Evolutionary conservation across 371 early-diverging fungal genomes (phyloP).

Genomic region (Rhizopus sp.): DNA sequence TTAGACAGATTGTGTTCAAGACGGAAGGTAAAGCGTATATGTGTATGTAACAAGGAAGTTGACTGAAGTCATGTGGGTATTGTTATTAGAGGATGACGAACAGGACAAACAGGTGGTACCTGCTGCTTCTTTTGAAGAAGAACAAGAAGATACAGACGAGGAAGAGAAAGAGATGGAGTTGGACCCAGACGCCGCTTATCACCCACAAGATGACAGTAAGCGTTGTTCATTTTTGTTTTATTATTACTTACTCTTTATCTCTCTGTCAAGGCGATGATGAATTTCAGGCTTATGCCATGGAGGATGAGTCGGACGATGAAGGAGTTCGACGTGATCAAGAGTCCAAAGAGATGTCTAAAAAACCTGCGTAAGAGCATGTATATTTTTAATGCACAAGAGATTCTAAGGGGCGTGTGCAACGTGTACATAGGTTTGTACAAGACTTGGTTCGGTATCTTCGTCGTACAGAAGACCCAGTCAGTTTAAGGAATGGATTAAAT

Average conservation of each 20-base stretch:
- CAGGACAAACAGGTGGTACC: not conserved
- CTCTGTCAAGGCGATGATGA: constrained; percentile 34
- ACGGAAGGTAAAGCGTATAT: constrained; percentile 19
- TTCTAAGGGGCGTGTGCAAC: constrained; percentile 34
- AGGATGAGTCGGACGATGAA: constrained; percentile 53
- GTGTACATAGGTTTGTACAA: constrained; percentile 37
- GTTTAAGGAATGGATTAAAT: constrained; percentile 42
- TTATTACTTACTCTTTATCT: not conserved
- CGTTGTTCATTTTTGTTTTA: not conserved
- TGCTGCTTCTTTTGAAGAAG: not conserved
- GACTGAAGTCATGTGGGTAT: not conserved
- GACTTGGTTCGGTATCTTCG: constrained; percentile 42
- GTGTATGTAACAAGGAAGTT: not conserved
- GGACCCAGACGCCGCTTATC: constrained; percentile 36
- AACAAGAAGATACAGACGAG: constrained; percentile 3
- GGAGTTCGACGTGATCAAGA: constrained; percentile 7
- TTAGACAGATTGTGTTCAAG: constrained; percentile 22
- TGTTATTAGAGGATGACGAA: too few relatives aligned
- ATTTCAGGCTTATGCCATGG: constrained; percentile 51
- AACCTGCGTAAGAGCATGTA: constrained; percentile 31
- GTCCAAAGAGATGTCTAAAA: constrained; percentile 20
- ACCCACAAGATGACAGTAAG: constrained; percentile 5
- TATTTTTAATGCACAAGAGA: constrained; percentile 33
- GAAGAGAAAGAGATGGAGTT: constrained; percentile 32
- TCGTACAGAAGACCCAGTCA: constrained; percentile 43